Conservation (phyloP, 106 monocot species). For the Allium sativum region DNA sequence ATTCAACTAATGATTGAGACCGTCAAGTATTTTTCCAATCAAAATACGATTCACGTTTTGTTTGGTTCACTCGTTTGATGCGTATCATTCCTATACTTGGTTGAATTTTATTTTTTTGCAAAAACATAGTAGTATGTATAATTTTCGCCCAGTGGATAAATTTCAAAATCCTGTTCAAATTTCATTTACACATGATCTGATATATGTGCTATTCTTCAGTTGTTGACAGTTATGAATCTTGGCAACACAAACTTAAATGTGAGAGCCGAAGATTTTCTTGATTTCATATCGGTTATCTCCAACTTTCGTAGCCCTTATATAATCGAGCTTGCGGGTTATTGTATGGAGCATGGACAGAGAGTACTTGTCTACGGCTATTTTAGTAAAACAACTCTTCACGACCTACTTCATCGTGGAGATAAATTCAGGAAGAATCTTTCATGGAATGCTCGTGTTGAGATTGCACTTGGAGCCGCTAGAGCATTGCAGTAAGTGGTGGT, state of each 20-base stretch:
- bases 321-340: constrained; percentile 81
- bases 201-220: constrained; percentile 32
- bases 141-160: too few relatives aligned
- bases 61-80: too few relatives aligned
- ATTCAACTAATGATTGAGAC: too few relatives aligned
- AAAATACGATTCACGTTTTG: too few relatives aligned
- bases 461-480: constrained; percentile 73
- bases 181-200: too few relatives aligned
- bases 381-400: constrained; percentile 52
- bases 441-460: constrained; percentile 65
- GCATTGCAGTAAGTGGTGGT: constrained; percentile 66
- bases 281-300: constrained; percentile 42
- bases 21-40: too few relatives aligned
- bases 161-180: too few relatives aligned
- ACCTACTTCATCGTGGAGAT: constrained; percentile 54
- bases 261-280: constrained; percentile 41
- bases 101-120: too few relatives aligned
- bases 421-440: constrained; percentile 35
- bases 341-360: constrained; percentile 64
- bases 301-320: constrained; percentile 64
- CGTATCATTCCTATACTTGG: too few relatives aligned
- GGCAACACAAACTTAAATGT: constrained; percentile 28
- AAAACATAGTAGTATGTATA: too few relatives aligned
- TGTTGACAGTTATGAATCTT: constrained; percentile 64
- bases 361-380: constrained; percentile 73